These are phyloP conservation scores for Asclepias syriaca DNA, from an alignment of 257 asterid genomes.

Conservation along the genomic window DNA sequence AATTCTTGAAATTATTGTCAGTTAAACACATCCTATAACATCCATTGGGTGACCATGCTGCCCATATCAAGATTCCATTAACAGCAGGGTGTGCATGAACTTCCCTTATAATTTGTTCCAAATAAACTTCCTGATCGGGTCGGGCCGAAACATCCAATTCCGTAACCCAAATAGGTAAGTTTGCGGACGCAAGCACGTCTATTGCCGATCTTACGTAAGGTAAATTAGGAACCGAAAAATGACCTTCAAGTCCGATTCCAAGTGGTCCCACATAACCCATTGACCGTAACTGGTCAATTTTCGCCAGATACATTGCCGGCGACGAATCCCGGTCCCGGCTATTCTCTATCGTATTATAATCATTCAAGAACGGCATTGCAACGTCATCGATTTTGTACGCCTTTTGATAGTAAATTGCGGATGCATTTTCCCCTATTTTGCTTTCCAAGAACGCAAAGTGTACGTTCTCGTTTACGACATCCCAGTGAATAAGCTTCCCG, in stretches of 20 bases:
- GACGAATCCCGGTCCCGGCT: conserved; percentile 31
- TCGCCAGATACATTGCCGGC: conserved; percentile 37
- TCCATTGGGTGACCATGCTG: conserved; percentile 33
- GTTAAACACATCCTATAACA: conserved; percentile 73
- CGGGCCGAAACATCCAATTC: conserved; percentile 26
- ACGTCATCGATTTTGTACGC: conserved; percentile 35
- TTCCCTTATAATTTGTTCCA: conserved; percentile 49
- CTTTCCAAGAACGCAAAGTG: conserved; percentile 45
- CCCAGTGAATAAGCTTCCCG: conserved; percentile 60
- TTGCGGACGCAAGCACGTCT: conserved; percentile 30
- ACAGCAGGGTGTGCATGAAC: conserved; percentile 49
- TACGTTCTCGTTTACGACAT: conserved; percentile 58
- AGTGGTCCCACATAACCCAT: conserved; percentile 35
- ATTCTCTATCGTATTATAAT: conserved; percentile 53
- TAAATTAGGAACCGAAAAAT: conserved; percentile 16
- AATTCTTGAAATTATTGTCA: conserved; percentile 37
- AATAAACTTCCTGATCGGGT: conserved; percentile 34
- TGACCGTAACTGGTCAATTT: conserved; percentile 33
- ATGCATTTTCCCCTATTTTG: conserved; percentile 33
- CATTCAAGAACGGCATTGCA: conserved; percentile 53
- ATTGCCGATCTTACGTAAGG: conserved; percentile 20
- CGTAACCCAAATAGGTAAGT: conserved; percentile 41
- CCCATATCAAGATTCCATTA: conserved; percentile 48
- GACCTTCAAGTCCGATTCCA: conserved; percentile 36
- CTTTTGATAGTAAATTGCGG: conserved; percentile 26